A percentile compares a stretch with the other conserved stretches of the same genome.
Conservation (phyloP, 2,329 filamentous ascomycete genomes). For the Neofusicoccum laricinum region DNA sequence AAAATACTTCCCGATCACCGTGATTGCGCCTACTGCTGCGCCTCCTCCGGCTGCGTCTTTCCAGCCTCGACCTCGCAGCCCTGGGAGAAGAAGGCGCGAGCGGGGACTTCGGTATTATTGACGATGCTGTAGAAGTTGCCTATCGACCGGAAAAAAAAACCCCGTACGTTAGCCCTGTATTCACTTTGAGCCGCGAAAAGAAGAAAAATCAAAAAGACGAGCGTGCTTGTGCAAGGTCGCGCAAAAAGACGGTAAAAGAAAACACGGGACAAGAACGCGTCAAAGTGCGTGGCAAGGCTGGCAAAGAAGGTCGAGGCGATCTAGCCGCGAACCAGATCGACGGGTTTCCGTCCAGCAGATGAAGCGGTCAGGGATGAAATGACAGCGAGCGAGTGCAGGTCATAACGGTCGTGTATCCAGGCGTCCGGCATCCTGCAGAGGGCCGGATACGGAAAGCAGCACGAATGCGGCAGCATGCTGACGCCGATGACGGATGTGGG, state of each 20-base stretch:
- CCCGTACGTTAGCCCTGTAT: too few species aligned
- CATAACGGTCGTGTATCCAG: background rate
- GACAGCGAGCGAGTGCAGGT: background rate
- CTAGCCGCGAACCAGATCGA: too few species aligned
- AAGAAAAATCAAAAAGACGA: too few species aligned
- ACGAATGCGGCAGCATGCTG: background rate
- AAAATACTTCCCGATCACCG: too few species aligned
- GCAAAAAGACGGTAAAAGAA: too few species aligned
- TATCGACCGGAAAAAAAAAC: slow-evolving; percentile 35
- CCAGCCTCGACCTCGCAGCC: slow-evolving; percentile 58
- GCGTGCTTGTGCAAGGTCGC: too few species aligned
- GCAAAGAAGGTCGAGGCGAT: too few species aligned
- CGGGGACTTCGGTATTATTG: slow-evolving; percentile 70
- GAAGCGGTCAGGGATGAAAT: background rate
- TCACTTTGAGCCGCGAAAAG: too few species aligned
- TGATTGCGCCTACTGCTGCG: too few species aligned
- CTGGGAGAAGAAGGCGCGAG: slow-evolving; percentile 89
- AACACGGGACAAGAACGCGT: too few species aligned
- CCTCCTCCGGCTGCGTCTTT: background rate
- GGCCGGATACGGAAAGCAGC: background rate
- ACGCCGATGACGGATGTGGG: background rate
- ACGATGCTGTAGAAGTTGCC: slow-evolving; percentile 91
- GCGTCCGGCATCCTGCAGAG: background rate
- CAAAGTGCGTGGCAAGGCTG: too few species aligned
- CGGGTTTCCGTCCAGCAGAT: background rate